Evolutionary conservation across 345 rosid species (phyloP).

Genomic region (Populus davidiana): DNA sequence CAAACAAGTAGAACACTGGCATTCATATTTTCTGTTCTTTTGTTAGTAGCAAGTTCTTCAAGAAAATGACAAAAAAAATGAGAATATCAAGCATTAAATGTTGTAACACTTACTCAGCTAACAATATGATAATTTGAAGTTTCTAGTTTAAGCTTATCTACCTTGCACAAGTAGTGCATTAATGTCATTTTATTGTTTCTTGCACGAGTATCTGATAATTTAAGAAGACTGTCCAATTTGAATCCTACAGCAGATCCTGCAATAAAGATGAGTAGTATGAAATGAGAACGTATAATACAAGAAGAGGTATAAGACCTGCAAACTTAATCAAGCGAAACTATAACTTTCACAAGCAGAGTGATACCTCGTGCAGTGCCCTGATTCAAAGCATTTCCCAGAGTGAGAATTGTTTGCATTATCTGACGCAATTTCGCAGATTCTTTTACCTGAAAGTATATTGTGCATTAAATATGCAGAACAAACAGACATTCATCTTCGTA

Average conservation of each 20-base stretch:
- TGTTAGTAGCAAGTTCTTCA: neutral
- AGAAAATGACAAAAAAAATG: neutral
- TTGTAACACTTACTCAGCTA: too few relatives aligned
- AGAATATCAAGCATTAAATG: neutral
- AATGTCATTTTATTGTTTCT: conserved; percentile 92
- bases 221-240: conserved; percentile 96
- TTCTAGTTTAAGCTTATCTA: conserved; percentile 27
- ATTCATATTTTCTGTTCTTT: neutral
- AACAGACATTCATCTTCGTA: conserved; percentile 7
- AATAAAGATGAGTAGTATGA: conserved; percentile 12
- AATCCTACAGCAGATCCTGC: conserved; percentile 96
- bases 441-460: conserved; percentile 61
- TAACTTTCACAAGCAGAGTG: neutral
- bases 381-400: conserved; percentile 95
- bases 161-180: conserved; percentile 98
- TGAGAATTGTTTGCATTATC: conserved; percentile 95
- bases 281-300: neutral
- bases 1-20: neutral
- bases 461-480: conserved; percentile 23
- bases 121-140: neutral
- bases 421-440: conserved; percentile 90
- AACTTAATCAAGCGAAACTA: neutral
- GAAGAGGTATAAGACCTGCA: neutral
- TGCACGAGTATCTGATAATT: conserved; percentile 95
- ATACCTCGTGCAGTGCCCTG: conserved; percentile 98